Conservation (phyloP, 108 stramenopile species). For the Skeletonema menzelii region DNA sequence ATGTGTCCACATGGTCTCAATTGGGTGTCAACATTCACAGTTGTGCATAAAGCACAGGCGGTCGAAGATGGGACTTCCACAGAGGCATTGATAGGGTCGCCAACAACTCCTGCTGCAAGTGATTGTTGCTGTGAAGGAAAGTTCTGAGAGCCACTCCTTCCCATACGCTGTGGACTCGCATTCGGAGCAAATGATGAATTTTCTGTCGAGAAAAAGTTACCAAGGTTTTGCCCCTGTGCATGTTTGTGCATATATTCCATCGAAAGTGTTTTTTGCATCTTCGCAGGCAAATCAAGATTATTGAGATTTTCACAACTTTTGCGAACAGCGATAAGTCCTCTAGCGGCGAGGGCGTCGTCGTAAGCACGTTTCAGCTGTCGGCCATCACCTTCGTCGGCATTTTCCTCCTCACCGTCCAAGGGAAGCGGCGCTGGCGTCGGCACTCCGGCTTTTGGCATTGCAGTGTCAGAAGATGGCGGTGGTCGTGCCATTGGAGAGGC, state of each 20-base stretch:
- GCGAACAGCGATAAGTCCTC: slow-evolving; percentile 87
- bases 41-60: slow-evolving; percentile 72
- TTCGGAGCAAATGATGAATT: slow-evolving; percentile 39
- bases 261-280: slow-evolving; percentile 85
- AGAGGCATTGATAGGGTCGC: slow-evolving; percentile 20
- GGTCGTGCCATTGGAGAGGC: slow-evolving; percentile 43
- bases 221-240: slow-evolving; percentile 47
- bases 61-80: slow-evolving; percentile 84
- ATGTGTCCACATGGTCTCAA: slow-evolving; percentile 89
- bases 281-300: slow-evolving; percentile 83
- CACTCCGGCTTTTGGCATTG: slow-evolving; percentile 7
- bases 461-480: slow-evolving; percentile 7
- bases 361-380: slow-evolving; percentile 83
- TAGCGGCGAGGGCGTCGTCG: slow-evolving; percentile 88
- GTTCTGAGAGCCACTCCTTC: slow-evolving; percentile 16
- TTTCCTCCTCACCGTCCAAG: slow-evolving; percentile 19
- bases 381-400: slow-evolving; percentile 37
- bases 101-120: neutral
- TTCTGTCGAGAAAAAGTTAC: slow-evolving; percentile 45
- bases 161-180: slow-evolving; percentile 4
- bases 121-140: slow-evolving; percentile 21
- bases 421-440: slow-evolving; percentile 44
- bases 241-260: slow-evolving; percentile 82
- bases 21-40: slow-evolving; percentile 85
- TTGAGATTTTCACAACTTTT: slow-evolving; percentile 83